phyloP scores from a whole-genome alignment of 2,329 filamentous ascomycete genomes.

The Stachybotrys chartarum region DNA sequence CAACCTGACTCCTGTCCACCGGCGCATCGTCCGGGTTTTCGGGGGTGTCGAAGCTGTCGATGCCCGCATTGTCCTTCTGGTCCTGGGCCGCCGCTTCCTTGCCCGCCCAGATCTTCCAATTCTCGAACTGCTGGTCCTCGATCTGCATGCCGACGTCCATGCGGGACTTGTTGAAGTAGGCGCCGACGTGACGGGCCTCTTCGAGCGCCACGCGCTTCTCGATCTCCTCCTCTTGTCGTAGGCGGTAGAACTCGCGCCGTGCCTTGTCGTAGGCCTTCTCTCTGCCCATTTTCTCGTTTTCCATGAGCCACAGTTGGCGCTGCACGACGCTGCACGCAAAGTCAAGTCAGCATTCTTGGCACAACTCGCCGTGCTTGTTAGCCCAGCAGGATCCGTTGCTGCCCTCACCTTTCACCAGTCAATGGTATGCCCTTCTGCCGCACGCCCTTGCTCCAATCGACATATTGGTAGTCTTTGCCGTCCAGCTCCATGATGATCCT shows the following conservation, averaged over 20 bases:
- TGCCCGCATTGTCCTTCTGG: conserved; percentile 30
- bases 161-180: conserved; percentile 75
- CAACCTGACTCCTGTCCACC: conserved; percentile 3
- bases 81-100: conserved; percentile 36
- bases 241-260: conserved; percentile 81
- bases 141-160: conserved; percentile 74
- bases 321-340: conserved; percentile 68
- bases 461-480: conserved; percentile 69
- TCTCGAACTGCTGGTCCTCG: conserved; percentile 73
- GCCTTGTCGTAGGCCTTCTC: conserved; percentile 76
- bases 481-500: conserved; percentile 77
- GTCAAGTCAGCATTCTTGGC: conserved; percentile 8
- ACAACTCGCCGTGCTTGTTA: conserved; percentile 8
- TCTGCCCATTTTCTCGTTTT: conserved; percentile 53
- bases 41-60: conserved; percentile 33
- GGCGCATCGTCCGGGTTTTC: conserved; percentile 13
- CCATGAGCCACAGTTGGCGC: conserved; percentile 79
- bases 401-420: conserved; percentile 72
- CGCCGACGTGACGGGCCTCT: conserved; percentile 78
- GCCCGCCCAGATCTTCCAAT: conserved; percentile 76
- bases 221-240: conserved; percentile 77
- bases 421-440: conserved; percentile 68
- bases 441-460: conserved; percentile 72
- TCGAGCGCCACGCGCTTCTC: conserved; percentile 77
- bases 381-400: neutral